Evolutionary conservation across 257 asterid species (phyloP).

Genomic region (Ophiorrhiza pumila): DNA sequence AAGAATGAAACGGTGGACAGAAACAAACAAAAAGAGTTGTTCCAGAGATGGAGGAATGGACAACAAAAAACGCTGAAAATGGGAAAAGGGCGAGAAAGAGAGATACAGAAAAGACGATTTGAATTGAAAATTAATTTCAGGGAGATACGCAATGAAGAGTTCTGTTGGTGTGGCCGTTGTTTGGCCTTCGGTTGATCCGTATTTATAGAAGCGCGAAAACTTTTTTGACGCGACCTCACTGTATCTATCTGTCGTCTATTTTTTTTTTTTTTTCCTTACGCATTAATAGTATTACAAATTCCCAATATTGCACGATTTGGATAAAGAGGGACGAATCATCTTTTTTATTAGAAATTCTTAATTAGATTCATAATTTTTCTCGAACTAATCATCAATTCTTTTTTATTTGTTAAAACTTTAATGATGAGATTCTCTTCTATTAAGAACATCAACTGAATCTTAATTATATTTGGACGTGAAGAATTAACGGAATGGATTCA

Average conservation of each 20-base stretch:
- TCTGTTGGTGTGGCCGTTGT: too few relatives aligned
- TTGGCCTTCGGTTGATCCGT: slow-evolving; percentile 9
- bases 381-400: not conserved
- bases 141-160: too few relatives aligned
- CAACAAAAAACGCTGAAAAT: not conserved
- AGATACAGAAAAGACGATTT: not conserved
- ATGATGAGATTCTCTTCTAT: too few relatives aligned
- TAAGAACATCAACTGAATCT: too few relatives aligned
- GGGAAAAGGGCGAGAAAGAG: slow-evolving; percentile 1
- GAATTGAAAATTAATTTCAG: too few relatives aligned
- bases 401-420: too few relatives aligned
- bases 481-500: too few relatives aligned
- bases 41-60: slow-evolving; percentile 22
- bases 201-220: slow-evolving; percentile 17
- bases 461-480: too few relatives aligned
- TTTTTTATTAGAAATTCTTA: not conserved
- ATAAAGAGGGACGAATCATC: not conserved
- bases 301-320: not conserved
- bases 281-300: too few relatives aligned
- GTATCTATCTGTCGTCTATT: too few relatives aligned
- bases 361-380: not conserved
- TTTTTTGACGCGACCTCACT: not conserved
- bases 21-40: not conserved
- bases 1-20: slow-evolving; percentile 6
- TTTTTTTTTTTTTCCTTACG: too few relatives aligned